Conservation (phyloP, 805 yeast genomes). For the Lipomyces kockii region DNA sequence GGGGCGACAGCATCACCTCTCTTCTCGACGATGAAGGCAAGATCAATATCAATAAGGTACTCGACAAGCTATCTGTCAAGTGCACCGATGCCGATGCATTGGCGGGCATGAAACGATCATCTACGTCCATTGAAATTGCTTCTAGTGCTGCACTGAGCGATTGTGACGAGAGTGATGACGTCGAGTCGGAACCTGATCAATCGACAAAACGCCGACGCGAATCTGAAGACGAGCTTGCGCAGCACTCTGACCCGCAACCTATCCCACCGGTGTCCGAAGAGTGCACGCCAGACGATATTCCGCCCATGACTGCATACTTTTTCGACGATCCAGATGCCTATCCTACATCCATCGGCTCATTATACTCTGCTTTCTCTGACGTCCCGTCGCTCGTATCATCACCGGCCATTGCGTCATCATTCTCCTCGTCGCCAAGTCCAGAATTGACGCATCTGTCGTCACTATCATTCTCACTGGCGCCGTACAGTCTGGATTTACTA, state of each 20-base stretch:
- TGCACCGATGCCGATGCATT: background rate
- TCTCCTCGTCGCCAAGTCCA: background rate
- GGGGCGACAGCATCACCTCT: constrained; percentile 17
- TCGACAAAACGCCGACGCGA: background rate
- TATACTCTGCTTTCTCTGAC: background rate
- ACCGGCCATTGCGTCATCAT: background rate
- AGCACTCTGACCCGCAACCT: background rate
- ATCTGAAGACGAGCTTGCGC: too few species aligned
- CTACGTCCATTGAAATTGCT: background rate
- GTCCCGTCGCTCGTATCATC: background rate
- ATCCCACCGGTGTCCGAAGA: background rate
- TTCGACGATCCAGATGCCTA: background rate
- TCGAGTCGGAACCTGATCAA: background rate
- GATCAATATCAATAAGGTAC: constrained; percentile 10
- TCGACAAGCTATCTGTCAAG: background rate
- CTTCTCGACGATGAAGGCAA: constrained; percentile 10
- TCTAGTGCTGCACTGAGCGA: background rate
- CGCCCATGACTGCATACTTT: background rate
- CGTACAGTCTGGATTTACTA: background rate
- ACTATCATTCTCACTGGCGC: background rate
- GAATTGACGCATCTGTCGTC: background rate
- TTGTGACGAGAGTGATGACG: background rate
- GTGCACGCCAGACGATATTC: background rate
- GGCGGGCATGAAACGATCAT: background rate
- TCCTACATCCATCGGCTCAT: background rate